These are phyloP conservation scores for Rosa hybrid DNA, from an alignment of 331 rosid species.

Conservation along the genomic window DNA sequence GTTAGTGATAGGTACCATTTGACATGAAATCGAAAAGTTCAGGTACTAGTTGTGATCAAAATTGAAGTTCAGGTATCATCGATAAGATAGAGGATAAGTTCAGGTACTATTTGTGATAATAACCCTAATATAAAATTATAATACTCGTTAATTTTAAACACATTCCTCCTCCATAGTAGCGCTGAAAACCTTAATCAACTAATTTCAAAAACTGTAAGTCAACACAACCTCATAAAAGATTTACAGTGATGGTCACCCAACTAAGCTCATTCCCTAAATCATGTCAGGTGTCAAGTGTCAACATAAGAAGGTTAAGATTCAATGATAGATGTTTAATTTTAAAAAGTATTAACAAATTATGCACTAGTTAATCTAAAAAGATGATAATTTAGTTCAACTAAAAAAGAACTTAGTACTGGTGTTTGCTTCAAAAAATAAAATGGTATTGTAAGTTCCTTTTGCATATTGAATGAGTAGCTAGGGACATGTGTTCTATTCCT, in stretches of 20 bases:
- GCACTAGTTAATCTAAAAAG: background rate
- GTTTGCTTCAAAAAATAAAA: background rate
- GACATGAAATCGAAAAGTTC: no score
- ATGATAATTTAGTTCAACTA: background rate
- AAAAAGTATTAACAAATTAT: background rate
- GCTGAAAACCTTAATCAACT: background rate
- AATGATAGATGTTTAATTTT: background rate
- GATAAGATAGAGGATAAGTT: no score
- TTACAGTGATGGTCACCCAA: background rate
- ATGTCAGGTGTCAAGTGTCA: background rate
- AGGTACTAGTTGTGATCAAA: no score
- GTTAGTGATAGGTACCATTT: no score
- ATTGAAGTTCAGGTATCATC: no score
- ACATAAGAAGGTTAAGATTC: background rate
- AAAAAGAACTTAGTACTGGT: background rate
- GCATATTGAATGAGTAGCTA: background rate
- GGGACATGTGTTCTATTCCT: background rate
- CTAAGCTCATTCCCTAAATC: conserved; percentile 6
- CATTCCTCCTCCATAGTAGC: background rate
- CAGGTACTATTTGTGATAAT: no score
- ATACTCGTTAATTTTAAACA: background rate
- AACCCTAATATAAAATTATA: background rate
- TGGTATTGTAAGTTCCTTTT: background rate
- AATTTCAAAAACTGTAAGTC: conserved; percentile 1
- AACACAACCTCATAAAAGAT: background rate